phyloP scores from a whole-genome alignment of 352 stramenopile genomes.

The Phytopythium aichiense region DNA sequence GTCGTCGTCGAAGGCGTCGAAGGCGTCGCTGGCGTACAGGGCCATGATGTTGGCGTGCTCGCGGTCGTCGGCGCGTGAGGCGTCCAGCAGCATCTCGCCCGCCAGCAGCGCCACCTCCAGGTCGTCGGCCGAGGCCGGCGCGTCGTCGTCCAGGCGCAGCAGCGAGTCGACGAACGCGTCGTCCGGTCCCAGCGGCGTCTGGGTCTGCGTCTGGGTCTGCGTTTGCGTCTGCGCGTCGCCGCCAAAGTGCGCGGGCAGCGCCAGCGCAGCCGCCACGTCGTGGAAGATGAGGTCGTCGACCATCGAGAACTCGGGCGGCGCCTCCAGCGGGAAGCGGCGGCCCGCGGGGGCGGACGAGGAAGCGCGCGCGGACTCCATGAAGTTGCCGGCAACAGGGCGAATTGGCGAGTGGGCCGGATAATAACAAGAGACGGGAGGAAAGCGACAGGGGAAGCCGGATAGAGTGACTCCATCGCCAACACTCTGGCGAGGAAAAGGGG shows the following conservation, averaged over 20 bases:
- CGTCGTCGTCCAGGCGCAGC: constrained; percentile 22
- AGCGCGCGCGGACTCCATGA: neutral
- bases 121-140: constrained; percentile 8
- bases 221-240: neutral
- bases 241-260: constrained; percentile 4
- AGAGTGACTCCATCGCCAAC: neutral
- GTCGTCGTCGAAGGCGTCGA: constrained; percentile 14
- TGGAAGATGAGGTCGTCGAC: constrained; percentile 55
- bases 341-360: neutral
- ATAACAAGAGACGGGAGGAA: neutral
- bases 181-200: neutral
- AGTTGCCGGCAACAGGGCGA: neutral
- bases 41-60: constrained; percentile 6
- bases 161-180: constrained; percentile 40
- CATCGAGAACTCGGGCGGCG: constrained; percentile 20
- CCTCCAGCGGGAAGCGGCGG: neutral
- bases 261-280: constrained; percentile 24
- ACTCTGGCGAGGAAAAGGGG: neutral
- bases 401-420: neutral
- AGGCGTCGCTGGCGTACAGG: neutral
- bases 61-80: constrained; percentile 8
- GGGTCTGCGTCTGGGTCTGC: too few relatives aligned
- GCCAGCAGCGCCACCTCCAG: constrained; percentile 20
- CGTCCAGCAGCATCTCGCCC: constrained; percentile 15
- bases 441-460: neutral